A percentile compares a stretch with the other conserved stretches of the same genome.
These are phyloP conservation scores for Protea cynaroides DNA, from an alignment of 164 flowering plant genomes.

Conservation along the genomic window DNA sequence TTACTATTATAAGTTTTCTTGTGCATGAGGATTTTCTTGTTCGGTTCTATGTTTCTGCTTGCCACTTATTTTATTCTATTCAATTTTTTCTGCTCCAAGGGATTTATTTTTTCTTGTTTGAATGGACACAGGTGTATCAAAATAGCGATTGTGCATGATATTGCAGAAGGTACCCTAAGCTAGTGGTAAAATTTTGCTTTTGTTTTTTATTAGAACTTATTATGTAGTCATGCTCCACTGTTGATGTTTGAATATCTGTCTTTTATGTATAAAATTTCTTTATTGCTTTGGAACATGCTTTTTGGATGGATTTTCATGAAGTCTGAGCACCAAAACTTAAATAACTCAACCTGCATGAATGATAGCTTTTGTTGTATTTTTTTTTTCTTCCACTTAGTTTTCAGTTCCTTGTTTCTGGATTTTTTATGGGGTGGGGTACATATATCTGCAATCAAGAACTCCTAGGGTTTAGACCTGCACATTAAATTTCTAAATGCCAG, in stretches of 20 bases:
- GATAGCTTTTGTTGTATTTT: background rate
- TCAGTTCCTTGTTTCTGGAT: background rate
- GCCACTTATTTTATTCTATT: background rate
- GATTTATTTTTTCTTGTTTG: background rate
- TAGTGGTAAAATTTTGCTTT: background rate
- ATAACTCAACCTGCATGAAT: background rate
- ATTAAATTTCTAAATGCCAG: background rate
- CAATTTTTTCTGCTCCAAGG: background rate
- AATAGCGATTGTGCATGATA: slow-evolving; percentile 96
- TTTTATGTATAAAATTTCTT: no score
- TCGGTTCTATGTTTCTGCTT: background rate
- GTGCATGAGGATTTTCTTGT: background rate
- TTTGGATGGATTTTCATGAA: no score
- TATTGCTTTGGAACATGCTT: no score
- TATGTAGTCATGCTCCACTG: background rate
- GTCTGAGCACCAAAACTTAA: no score
- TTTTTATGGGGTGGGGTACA: background rate
- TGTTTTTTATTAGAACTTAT: background rate
- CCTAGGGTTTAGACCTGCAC: no score
- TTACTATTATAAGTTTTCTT: background rate
- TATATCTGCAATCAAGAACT: background rate
- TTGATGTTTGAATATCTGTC: background rate
- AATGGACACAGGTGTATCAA: slow-evolving; percentile 72
- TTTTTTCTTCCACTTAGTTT: background rate
- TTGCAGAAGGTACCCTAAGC: slow-evolving; percentile 75